Conservation (phyloP, 169 alveolate genomes). For the Theileria luwenshuni region DNA sequence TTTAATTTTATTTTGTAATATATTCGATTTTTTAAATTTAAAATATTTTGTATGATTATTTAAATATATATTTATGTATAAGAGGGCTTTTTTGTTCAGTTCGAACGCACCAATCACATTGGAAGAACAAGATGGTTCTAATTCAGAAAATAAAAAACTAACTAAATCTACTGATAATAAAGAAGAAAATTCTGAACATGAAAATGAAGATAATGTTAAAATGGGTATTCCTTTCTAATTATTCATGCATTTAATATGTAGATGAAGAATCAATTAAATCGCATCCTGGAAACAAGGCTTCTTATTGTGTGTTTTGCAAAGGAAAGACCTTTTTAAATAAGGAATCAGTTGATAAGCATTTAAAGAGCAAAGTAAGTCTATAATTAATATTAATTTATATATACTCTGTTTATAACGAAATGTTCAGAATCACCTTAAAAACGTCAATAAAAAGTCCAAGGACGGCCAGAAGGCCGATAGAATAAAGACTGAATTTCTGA, state of each 20-base stretch:
- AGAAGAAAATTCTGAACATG: background rate
- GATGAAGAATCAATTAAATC: constrained; percentile 21
- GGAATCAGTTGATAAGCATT: constrained; percentile 56
- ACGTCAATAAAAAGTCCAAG: constrained; percentile 16
- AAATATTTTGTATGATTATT: background rate
- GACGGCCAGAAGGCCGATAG: constrained; percentile 1
- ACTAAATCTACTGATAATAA: background rate
- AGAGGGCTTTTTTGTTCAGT: constrained; percentile 51
- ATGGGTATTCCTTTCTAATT: background rate
- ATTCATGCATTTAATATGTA: background rate
- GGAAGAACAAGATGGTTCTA: constrained; percentile 1
- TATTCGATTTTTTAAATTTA: background rate
- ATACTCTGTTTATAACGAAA: too few species aligned
- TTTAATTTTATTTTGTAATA: background rate
- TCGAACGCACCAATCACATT: constrained; percentile 54
- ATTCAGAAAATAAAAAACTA: background rate
- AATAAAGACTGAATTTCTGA: background rate
- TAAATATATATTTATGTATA: constrained; percentile 31
- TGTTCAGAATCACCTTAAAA: constrained; percentile 29
- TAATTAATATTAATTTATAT: background rate
- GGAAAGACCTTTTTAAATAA: constrained; percentile 59
- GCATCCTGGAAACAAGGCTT: constrained; percentile 45
- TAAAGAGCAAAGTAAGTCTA: constrained; percentile 62
- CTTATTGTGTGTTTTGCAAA: constrained; percentile 51
- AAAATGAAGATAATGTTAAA: background rate